phyloP scores from a whole-genome alignment of 192 early-diverging fungal species.

The Oehlia diaphana region DNA sequence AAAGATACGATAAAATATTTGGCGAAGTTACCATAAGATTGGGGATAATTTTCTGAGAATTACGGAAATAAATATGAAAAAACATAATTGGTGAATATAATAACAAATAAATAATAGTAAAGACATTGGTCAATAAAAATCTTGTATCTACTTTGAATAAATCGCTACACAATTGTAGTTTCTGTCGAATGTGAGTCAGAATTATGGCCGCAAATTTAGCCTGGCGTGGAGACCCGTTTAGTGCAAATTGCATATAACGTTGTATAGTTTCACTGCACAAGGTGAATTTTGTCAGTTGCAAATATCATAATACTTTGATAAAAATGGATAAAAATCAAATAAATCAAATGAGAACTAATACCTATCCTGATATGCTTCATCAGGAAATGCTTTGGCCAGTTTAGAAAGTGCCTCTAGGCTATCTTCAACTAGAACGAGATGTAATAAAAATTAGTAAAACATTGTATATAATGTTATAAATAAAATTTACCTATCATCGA shows the following conservation, averaged over 20 bases:
- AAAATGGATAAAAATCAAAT: not conserved
- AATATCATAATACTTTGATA: not conserved
- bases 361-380: slow-evolving; percentile 26
- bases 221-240: slow-evolving; percentile 59
- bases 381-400: slow-evolving; percentile 69
- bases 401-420: slow-evolving; percentile 69
- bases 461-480: not conserved
- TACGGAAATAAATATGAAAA: not conserved
- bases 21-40: slow-evolving; percentile 33
- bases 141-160: slow-evolving; percentile 47
- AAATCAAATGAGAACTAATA: slow-evolving; percentile 9
- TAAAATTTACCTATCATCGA: slow-evolving; percentile 36
- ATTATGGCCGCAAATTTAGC: slow-evolving; percentile 74
- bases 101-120: not conserved
- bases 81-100: no score
- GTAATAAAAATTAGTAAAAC: not conserved
- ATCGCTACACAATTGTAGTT: slow-evolving; percentile 44
- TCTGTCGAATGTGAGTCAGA: slow-evolving; percentile 59
- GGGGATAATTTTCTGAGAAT: slow-evolving; percentile 26
- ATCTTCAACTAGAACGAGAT: slow-evolving; percentile 37
- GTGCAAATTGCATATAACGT: slow-evolving; percentile 48
- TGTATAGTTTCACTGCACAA: slow-evolving; percentile 36
- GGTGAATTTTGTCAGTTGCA: not conserved
- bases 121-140: not conserved
- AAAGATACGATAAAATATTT: slow-evolving; percentile 46